Evolutionary conservation across 371 early-diverging fungal genomes (phyloP).

Genomic region (Syncephalastrum contaminatum): DNA sequence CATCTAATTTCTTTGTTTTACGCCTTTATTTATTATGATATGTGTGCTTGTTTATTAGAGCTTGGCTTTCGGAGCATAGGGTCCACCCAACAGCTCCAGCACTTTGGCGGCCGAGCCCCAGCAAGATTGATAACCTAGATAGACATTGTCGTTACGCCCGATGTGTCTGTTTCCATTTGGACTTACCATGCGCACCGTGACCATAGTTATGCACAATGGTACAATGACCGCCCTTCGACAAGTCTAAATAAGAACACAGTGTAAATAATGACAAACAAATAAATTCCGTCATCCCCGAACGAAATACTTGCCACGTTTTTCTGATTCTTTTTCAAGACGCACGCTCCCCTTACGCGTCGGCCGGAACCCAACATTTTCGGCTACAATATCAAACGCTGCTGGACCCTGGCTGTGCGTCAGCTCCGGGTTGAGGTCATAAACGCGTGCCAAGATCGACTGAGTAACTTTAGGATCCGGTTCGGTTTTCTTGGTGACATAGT

Average conservation of each 20-base stretch:
- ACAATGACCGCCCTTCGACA: not conserved
- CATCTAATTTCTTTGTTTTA: no score
- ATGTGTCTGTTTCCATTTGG: not conserved
- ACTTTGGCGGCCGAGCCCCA: conserved; percentile 38
- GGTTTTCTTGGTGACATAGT: conserved; percentile 23
- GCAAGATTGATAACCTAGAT: conserved; percentile 36
- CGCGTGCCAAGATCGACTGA: conserved; percentile 26
- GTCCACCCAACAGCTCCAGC: conserved; percentile 19
- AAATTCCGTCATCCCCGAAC: not conserved
- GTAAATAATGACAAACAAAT: not conserved
- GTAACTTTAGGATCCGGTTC: conserved; percentile 28
- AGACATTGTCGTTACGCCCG: not conserved
- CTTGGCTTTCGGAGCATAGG: conserved; percentile 18
- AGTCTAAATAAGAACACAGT: not conserved
- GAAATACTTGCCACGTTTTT: not conserved
- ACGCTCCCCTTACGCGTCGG: conserved; percentile 69
- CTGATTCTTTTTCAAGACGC: conserved; percentile 65
- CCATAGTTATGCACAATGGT: conserved; percentile 37
- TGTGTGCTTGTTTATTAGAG: conserved; percentile 14
- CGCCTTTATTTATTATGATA: no score
- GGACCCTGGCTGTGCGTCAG: conserved; percentile 42
- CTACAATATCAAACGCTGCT: conserved; percentile 55
- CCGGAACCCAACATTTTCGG: conserved; percentile 68
- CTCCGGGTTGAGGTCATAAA: conserved; percentile 34
- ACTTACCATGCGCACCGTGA: conserved; percentile 37